Percentiles rank a stretch among this genome's conserved stretches.
These are phyloP conservation scores for Penicillium lividum DNA, from an alignment of 495 filamentous ascomycete species.

Conservation along the genomic window DNA sequence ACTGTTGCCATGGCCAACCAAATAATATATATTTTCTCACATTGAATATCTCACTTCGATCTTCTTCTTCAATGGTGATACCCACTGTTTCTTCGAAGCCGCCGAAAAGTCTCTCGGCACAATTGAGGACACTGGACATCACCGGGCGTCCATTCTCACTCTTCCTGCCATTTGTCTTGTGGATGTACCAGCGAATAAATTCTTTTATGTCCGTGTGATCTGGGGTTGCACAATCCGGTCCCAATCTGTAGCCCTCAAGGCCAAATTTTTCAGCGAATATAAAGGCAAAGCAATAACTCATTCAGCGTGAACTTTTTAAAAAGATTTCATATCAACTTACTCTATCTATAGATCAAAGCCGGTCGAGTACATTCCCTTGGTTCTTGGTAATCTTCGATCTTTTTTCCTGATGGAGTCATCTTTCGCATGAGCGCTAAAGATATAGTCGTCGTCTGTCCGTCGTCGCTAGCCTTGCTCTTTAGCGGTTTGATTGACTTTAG, in stretches of 20 bases:
- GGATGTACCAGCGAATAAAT: constrained; percentile 21
- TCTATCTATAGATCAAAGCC: constrained; percentile 14
- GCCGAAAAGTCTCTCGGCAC: constrained; percentile 19
- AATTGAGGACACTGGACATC: constrained; percentile 13
- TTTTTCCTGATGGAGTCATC: constrained; percentile 19
- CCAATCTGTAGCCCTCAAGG: constrained; percentile 13
- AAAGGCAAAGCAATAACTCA: constrained; percentile 8
- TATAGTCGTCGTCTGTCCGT: constrained; percentile 16
- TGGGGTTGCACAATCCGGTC: constrained; percentile 10
- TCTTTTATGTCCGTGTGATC: constrained; percentile 21
- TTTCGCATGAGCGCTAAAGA: constrained; percentile 19
- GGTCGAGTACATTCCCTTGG: constrained; percentile 13
- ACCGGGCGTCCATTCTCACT: constrained; percentile 15
- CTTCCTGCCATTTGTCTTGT: neutral
- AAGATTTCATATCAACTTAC: constrained; percentile 13
- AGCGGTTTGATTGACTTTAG: constrained; percentile 15
- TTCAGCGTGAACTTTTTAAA: neutral
- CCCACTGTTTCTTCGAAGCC: constrained; percentile 20
- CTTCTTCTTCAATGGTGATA: constrained; percentile 18
- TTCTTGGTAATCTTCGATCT: constrained; percentile 21
- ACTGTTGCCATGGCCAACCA: neutral
- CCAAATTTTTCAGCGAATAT: constrained; percentile 14
- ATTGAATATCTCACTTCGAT: constrained; percentile 19
- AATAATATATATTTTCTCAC: constrained; percentile 5
- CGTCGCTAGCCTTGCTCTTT: constrained; percentile 6